phyloP scores from a whole-genome alignment of 2,329 filamentous ascomycete species.

The Neofusicoccum sp. region DNA sequence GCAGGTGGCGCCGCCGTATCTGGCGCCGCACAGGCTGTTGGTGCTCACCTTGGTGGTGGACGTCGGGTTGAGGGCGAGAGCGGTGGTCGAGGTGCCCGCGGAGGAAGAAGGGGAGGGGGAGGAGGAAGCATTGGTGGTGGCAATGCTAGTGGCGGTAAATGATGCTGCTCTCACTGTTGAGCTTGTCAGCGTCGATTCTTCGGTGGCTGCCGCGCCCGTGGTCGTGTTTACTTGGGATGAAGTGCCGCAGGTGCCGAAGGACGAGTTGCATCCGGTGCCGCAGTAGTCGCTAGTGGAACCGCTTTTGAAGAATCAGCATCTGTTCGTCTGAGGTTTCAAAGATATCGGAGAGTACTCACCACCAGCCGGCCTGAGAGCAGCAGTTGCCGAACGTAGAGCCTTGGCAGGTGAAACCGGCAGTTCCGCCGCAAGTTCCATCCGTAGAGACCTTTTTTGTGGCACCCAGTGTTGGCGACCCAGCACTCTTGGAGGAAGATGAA shows the following conservation, averaged over 20 bases:
- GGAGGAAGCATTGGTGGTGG: slow-evolving; percentile 10
- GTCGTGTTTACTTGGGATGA: slow-evolving; percentile 3
- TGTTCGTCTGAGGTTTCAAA: not conserved
- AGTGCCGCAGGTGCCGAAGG: slow-evolving; percentile 32
- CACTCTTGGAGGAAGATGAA: slow-evolving; percentile 3
- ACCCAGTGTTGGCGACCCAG: slow-evolving; percentile 8
- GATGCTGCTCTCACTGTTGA: slow-evolving; percentile 14
- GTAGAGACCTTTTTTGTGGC: slow-evolving; percentile 34
- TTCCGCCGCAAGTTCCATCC: slow-evolving; percentile 44
- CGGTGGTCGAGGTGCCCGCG: slow-evolving; percentile 18
- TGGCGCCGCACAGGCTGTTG: slow-evolving; percentile 27
- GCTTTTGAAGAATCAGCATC: not conserved
- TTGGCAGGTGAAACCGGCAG: slow-evolving; percentile 41
- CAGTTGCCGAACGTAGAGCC: slow-evolving; percentile 46
- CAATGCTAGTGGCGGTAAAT: not conserved
- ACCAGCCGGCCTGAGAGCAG: slow-evolving; percentile 44
- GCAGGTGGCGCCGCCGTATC: slow-evolving; percentile 21
- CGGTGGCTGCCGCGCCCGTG: not conserved
- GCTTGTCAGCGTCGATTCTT: slow-evolving; percentile 13
- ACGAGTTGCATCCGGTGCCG: slow-evolving; percentile 30
- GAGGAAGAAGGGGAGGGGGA: not conserved
- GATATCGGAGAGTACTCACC: slow-evolving; percentile 23
- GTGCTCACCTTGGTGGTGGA: slow-evolving; percentile 23
- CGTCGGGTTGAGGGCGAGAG: slow-evolving; percentile 23
- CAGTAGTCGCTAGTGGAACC: slow-evolving; percentile 30